Conservation (phyloP, 23 red algal species). For the Gracilaria gracilis region DNA sequence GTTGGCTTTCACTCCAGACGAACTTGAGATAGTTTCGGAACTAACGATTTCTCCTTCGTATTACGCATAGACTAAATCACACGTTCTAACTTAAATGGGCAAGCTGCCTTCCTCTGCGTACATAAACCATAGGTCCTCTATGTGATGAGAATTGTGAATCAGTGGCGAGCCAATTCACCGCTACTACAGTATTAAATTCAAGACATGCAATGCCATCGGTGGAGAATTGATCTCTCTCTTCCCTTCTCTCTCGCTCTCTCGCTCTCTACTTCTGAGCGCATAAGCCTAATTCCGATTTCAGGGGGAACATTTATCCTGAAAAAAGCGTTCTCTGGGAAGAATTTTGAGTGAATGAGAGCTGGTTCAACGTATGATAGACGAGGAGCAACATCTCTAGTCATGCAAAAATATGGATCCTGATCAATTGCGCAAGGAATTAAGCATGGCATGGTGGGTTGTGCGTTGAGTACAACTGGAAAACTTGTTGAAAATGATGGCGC, state of each 20-base stretch:
- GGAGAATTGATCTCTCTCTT: too few species aligned
- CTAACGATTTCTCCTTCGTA: conserved; percentile 85
- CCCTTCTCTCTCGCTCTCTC: too few species aligned
- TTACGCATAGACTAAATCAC: conserved; percentile 81
- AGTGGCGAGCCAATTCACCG: too few species aligned
- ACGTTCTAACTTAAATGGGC: neutral
- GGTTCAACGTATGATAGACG: conserved; percentile 79
- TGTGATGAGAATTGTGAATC: too few species aligned
- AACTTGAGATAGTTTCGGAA: conserved; percentile 88
- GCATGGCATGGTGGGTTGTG: conserved; percentile 77
- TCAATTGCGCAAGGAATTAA: conserved; percentile 98
- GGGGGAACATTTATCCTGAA: too few species aligned
- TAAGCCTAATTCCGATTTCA: too few species aligned
- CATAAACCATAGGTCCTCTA: too few species aligned
- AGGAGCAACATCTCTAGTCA: conserved; percentile 91
- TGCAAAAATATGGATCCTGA: conserved; percentile 97
- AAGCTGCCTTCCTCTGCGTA: too few species aligned
- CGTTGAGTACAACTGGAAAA: conserved; percentile 85
- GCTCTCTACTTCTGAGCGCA: too few species aligned
- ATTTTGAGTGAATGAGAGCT: conserved; percentile 94
- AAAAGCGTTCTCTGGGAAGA: too few species aligned
- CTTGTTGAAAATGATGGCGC: conserved; percentile 90
- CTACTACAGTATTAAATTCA: too few species aligned
- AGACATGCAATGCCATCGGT: too few species aligned
- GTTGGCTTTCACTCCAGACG: conserved; percentile 71